A percentile compares a stretch with the other conserved stretches of the same genome.
phyloP scores from a whole-genome alignment of 257 asterid species.

The Przewalskia tangutica region DNA sequence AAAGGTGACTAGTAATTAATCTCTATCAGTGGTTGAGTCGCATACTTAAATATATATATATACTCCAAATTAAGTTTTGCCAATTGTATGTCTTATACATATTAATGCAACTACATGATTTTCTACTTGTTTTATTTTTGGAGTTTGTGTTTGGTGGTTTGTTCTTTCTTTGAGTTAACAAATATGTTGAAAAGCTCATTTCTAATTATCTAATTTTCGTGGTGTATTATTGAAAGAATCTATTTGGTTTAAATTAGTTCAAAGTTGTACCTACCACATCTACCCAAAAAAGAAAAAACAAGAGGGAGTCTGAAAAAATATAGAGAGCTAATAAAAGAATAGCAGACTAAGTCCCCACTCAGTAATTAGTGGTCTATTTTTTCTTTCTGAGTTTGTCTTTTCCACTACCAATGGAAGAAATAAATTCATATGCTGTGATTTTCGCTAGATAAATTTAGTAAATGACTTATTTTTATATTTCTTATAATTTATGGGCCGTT shows the following conservation, averaged over 20 bases:
- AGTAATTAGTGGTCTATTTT: neutral
- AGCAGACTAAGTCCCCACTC: neutral
- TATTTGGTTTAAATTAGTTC: constrained; percentile 6
- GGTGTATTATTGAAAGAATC: constrained; percentile 1
- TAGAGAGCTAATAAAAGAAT: neutral
- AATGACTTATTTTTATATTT: no score
- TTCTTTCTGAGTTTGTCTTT: neutral
- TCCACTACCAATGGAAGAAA: neutral
- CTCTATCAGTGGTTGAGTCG: no score
- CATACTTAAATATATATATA: no score
- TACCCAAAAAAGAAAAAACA: neutral
- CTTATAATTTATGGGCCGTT: no score
- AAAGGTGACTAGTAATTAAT: no score
- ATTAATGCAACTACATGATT: neutral
- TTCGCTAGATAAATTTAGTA: no score
- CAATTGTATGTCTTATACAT: neutral
- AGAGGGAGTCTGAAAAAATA: neutral
- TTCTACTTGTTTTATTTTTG: neutral
- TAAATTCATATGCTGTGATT: neutral
- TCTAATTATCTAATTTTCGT: neutral
- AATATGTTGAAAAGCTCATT: neutral
- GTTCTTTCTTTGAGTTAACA: neutral
- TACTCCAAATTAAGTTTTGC: no score
- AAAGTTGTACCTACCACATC: constrained; percentile 4
- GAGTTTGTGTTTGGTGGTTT: neutral